Base-by-base conservation (phyloP, 208 protist genomes). In the Leptomonas pyrrhocoris region DNA sequence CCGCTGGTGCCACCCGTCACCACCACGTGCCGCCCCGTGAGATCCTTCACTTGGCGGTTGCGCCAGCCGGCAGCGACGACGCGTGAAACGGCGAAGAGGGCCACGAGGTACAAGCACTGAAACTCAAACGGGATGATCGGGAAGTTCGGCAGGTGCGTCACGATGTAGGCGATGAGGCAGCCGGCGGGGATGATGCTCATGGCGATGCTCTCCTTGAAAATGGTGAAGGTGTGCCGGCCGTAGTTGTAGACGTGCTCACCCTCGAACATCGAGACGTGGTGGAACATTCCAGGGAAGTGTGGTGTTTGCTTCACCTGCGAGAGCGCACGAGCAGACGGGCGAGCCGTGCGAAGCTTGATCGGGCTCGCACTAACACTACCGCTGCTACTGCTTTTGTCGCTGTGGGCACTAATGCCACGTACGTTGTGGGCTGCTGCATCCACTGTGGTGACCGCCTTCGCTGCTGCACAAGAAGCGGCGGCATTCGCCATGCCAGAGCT, bases 171-270 rank as follows among this genome's bases (percentile, higher is more conserved):
- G 13, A 90, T 21, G 19, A 90, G 12, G 64, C 80, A 93, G 23
- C 85, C 87, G 49, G 73, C 61, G 2, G 90, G 87, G 25, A 95
- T 42, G 13, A 89, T 62, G 21, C 63, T 67, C 45, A 93, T 69
- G 5, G 79, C 79, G 8, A 68, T 57, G 45, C 81, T 80, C 57
- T 95, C 87, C 13, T 79, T 65, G 31, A 90, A 49, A 15, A 95
- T 88, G n/a, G 74, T 67, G 51, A 80, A 85, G 36, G 85, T 89
- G 75, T 95, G 85, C 30, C 56, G 62, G 23, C 83, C 85, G 77
- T 95, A 92, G 72, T 87, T 45, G 78, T 93, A 95, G 18, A 75
- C 74, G 67, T 92, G 71, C 61, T 93, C 81, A n/a, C 90, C 86
- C 30, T 90, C 88, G 77, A 95, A 95, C 46, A 69, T 51, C 9